A percentile compares a stretch with the other conserved stretches of the same genome.
phyloP scores from a whole-genome alignment of 345 rosid genomes.

The Camelina sativa region DNA sequence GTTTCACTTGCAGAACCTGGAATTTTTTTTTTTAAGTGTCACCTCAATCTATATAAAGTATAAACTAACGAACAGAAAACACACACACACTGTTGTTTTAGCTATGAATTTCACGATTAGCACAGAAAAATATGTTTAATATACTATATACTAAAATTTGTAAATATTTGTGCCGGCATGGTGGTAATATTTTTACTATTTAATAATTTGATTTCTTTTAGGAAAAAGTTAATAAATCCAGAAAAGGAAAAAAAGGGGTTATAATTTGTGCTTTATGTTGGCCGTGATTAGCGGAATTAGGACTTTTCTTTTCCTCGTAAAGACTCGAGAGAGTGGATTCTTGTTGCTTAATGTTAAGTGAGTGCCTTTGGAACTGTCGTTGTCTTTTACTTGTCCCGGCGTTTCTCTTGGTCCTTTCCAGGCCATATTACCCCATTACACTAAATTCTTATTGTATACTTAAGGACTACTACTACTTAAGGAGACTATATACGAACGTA shows the following conservation, averaged over 20 bases:
- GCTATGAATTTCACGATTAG: neutral
- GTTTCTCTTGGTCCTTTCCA: slow-evolving; percentile 33
- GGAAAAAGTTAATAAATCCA: neutral
- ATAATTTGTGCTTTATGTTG: slow-evolving; percentile 17
- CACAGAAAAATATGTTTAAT: neutral
- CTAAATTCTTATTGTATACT: neutral
- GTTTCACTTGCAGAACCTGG: too few species aligned
- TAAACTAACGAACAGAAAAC: too few species aligned
- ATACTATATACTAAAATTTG: neutral
- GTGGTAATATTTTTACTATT: neutral
- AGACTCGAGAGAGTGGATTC: slow-evolving; percentile 34
- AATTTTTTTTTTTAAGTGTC: too few species aligned
- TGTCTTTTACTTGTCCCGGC: slow-evolving; percentile 35
- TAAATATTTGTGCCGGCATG: neutral
- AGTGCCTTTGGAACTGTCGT: slow-evolving; percentile 30
- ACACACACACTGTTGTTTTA: neutral
- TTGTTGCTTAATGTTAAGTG: slow-evolving; percentile 5
- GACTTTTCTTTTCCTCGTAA: slow-evolving; percentile 30
- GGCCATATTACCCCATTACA: slow-evolving; percentile 5
- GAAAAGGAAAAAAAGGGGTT: slow-evolving; percentile 1
- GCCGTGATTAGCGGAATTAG: slow-evolving; percentile 41
- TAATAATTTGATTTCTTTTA: neutral
- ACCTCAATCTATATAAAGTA: too few species aligned
- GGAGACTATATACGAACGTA: neutral
- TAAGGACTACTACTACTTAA: neutral